Conservation (phyloP, 148 eudicot genomes). For the Persicaria tinctoria region DNA sequence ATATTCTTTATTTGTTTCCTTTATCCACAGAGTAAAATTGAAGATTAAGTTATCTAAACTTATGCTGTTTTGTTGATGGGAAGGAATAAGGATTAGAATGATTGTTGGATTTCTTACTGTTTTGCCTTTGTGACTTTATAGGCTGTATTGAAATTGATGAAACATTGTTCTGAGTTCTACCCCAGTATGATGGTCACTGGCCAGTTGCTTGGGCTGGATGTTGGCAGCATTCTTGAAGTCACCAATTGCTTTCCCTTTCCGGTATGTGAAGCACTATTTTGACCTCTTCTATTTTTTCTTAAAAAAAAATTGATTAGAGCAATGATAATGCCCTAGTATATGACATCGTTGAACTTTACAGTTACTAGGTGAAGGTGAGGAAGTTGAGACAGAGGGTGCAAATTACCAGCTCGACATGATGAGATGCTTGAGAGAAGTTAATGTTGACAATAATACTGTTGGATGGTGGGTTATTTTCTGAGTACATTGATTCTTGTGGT, state of each 20-base stretch:
- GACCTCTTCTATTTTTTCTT: background rate
- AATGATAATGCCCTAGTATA: too few species aligned
- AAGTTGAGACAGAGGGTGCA: slow-evolving; percentile 94
- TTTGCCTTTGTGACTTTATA: slow-evolving; percentile 18
- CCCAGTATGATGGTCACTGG: slow-evolving; percentile 81
- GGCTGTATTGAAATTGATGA: slow-evolving; percentile 89
- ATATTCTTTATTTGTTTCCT: too few species aligned
- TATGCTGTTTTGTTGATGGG: background rate
- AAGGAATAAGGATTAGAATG: background rate
- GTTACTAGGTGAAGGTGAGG: slow-evolving; percentile 90
- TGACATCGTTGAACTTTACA: slow-evolving; percentile 7
- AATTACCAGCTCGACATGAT: slow-evolving; percentile 96
- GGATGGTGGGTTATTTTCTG: slow-evolving; percentile 61
- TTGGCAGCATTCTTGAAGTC: slow-evolving; percentile 77
- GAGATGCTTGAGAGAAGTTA: slow-evolving; percentile 99
- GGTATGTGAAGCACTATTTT: slow-evolving; percentile 31
- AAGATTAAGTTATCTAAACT: too few species aligned
- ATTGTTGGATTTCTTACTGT: background rate
- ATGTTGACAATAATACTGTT: slow-evolving; percentile 97
- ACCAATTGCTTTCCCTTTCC: slow-evolving; percentile 98
- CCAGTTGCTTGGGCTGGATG: slow-evolving; percentile 38
- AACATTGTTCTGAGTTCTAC: slow-evolving; percentile 94
- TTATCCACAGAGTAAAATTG: too few species aligned
- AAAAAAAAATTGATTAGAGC: background rate
- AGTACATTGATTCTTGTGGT: background rate